Evolutionary conservation across 1,284 basidiomycete species (phyloP).

Genomic region (Leccinum griseonigrum): DNA sequence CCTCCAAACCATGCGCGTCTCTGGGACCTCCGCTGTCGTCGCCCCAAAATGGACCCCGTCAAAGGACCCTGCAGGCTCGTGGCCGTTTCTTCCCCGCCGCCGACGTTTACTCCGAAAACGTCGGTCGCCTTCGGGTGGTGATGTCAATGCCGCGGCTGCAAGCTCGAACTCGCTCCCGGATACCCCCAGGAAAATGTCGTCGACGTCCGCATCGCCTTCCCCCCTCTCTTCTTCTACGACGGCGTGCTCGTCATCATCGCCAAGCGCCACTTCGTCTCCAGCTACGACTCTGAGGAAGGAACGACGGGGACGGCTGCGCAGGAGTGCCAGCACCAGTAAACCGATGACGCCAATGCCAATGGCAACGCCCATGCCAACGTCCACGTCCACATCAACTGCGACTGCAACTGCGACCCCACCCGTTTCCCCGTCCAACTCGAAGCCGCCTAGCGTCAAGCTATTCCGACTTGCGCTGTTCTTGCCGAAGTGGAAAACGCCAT

Average conservation of each 20-base stretch:
- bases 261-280: background rate
- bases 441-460: constrained; percentile 14
- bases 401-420: constrained; percentile 6
- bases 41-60: constrained; percentile 3
- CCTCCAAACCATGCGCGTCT: constrained; percentile 5
- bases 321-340: background rate
- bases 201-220: background rate
- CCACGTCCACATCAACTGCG: background rate
- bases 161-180: constrained; percentile 6
- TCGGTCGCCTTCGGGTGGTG: constrained; percentile 15
- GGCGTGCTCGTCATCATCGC: constrained; percentile 2
- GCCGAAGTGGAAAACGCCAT: constrained; percentile 12
- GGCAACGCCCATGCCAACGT: constrained; percentile 9
- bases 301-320: constrained; percentile 11
- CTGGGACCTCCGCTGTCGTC: constrained; percentile 3
- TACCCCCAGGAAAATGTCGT: constrained; percentile 15
- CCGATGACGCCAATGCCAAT: background rate
- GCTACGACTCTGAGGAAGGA: background rate
- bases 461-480: constrained; percentile 16
- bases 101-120: constrained; percentile 28
- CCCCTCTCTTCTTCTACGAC: background rate
- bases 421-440: constrained; percentile 11
- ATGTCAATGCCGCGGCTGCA: constrained; percentile 1
- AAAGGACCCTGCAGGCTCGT: constrained; percentile 15
- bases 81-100: constrained; percentile 25